Base-by-base conservation (phyloP, 768 basidiomycete genomes). In the Suillus occidentalis region DNA sequence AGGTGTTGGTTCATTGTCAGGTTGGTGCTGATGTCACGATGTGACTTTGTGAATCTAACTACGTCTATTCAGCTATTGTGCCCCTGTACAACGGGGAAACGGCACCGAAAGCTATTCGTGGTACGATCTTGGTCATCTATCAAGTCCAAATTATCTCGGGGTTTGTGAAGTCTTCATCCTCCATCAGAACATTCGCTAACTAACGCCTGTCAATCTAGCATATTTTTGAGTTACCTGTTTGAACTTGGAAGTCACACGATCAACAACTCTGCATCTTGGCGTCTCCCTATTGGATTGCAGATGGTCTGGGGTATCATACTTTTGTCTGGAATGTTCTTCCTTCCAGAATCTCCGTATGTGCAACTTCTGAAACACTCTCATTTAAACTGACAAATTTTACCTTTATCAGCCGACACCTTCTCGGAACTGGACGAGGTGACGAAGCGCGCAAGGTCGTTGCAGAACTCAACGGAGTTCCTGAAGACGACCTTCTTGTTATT, bases 21-120 rank as follows among this genome's bases (percentile, higher is more conserved):
- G 88, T 87, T 69, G n/a, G 76, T 64, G 55, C n/a, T 31, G 31
- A 43, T 43, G 14, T 22, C 6, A 25, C 37, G 34, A 67, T 60
- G 10, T 42, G 18, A 36, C 56, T 6, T 31, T 6, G 28, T 49
- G 12, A 58, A 74, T 37, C 4, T 5, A 4, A 45, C 10, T 42
- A 25, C 14, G 18, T 63, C 50, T 67, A 36, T 68, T 25, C 58
- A 84, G 84, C 82, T 49, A 83, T 86, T 60, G 84, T 87, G 13
- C 85, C 86, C 69, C 83, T 92, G 8, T 92, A 92, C 73, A 91
- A 89, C 67, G 90, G 91, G 45, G 91, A 92, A 76, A 89, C 90
- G 0, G 85, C 90, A 0, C 91, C 91, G 0, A 91, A 91, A 71
- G 82, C 85, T 1, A 81, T 92, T 63, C 85, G 91, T 71, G 92